Conservation (phyloP, 2,329 filamentous ascomycete species). For the Pseudohalonectria lignicola region DNA sequence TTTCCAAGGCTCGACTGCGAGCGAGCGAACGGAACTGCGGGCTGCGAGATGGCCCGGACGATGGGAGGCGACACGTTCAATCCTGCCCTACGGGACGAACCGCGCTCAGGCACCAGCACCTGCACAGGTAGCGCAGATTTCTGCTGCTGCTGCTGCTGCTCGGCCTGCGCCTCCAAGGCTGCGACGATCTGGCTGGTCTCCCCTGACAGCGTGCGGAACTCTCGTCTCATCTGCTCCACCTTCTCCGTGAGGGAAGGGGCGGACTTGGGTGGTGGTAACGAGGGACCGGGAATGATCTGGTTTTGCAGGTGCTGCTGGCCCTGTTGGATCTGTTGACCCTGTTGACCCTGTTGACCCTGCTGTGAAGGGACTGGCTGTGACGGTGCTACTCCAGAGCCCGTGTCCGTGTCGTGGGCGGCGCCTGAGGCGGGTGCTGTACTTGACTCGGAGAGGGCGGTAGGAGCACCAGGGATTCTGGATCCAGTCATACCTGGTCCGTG, state of each 20-base stretch:
- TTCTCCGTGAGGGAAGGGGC: constrained; percentile 27
- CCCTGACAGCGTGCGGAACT: constrained; percentile 25
- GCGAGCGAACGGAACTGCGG: constrained; percentile 32
- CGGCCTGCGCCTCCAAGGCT: constrained; percentile 11
- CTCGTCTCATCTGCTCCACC: constrained; percentile 39
- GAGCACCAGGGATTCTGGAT: too few relatives aligned
- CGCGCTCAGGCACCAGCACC: constrained; percentile 10
- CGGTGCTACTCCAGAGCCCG: too few relatives aligned
- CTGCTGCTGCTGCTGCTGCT: constrained; percentile 10
- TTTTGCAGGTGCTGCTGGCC: too few relatives aligned
- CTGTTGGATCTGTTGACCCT: too few relatives aligned
- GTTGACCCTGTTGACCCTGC: too few relatives aligned
- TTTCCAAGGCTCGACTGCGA: constrained; percentile 33
- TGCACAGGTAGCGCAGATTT: too few relatives aligned
- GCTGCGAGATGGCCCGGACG: constrained; percentile 41
- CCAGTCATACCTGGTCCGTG: too few relatives aligned
- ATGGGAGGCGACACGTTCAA: constrained; percentile 39
- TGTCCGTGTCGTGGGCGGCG: too few relatives aligned
- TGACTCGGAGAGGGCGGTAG: too few relatives aligned
- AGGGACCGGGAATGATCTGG: not conserved
- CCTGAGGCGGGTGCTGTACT: too few relatives aligned
- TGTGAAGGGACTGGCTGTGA: too few relatives aligned
- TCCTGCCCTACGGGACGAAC: constrained; percentile 31
- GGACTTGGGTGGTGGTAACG: not conserved
- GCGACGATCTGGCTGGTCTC: constrained; percentile 16